phyloP scores from a whole-genome alignment of 75 land plant species.

The Picea sitchensis region DNA sequence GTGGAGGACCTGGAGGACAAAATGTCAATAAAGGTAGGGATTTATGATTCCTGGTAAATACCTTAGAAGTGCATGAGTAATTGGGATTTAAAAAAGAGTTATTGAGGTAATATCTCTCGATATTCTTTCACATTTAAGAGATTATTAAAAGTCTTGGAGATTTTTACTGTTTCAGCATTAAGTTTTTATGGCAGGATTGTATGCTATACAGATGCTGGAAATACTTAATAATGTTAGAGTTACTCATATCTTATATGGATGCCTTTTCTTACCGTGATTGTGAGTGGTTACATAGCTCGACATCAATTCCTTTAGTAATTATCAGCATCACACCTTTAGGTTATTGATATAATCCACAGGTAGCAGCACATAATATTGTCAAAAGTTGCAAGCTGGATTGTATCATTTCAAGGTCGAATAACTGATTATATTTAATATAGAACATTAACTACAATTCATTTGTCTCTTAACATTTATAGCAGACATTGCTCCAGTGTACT shows the following conservation, averaged over 20 bases:
- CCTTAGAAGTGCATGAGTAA: not conserved
- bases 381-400: not conserved
- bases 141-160: not conserved
- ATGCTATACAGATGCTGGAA: no score
- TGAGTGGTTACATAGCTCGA: not conserved
- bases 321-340: not conserved
- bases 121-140: not conserved
- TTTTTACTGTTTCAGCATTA: not conserved
- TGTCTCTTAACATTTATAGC: no score
- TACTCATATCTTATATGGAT: no score
- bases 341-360: no score
- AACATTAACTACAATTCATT: not conserved
- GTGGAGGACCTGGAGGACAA: conserved; percentile 98
- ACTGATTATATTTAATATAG: not conserved
- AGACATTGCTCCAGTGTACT: not conserved
- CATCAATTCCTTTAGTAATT: not conserved
- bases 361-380: not conserved
- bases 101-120: not conserved
- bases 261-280: no score
- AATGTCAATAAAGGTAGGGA: conserved; percentile 90
- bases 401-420: not conserved
- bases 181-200: no score
- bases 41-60: not conserved
- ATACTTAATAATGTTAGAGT: no score
- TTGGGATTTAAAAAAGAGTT: not conserved